These are phyloP conservation scores for Moesziomyces sp. DNA, from an alignment of 1,284 basidiomycete genomes.

Conservation along the genomic window DNA sequence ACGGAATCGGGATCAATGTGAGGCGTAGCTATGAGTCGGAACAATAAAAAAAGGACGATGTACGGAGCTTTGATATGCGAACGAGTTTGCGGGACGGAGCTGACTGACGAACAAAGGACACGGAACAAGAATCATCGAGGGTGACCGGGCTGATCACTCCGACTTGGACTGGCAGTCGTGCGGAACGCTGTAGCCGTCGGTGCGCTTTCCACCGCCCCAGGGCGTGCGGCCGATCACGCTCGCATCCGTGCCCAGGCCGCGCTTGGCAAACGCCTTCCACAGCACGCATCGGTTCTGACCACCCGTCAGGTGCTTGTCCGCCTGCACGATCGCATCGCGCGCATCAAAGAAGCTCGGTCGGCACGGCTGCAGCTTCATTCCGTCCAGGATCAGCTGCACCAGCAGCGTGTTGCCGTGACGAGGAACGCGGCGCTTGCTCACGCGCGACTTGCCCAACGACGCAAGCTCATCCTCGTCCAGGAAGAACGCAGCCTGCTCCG, in stretches of 20 bases:
- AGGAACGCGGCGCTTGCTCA: constrained; percentile 77
- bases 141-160: background rate
- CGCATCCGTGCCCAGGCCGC: constrained; percentile 74
- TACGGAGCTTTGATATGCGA: background rate
- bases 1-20: no score
- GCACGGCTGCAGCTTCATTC: constrained; percentile 94
- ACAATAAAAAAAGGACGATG: no score
- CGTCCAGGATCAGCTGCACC: constrained; percentile 86
- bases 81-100: background rate
- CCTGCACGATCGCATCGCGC: constrained; percentile 90
- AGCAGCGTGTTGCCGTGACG: constrained; percentile 90
- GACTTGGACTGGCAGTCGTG: constrained; percentile 63
- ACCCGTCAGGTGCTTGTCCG: constrained; percentile 88
- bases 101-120: no score
- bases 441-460: constrained; percentile 68
- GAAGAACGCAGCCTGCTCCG: constrained; percentile 44
- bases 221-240: constrained; percentile 76
- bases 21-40: no score
- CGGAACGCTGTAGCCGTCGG: constrained; percentile 70
- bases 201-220: constrained; percentile 87
- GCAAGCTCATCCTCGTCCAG: constrained; percentile 47
- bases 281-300: constrained; percentile 92
- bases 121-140: background rate
- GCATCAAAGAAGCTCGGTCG: constrained; percentile 89
- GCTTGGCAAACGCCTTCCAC: constrained; percentile 84